Percentiles rank a stretch among this genome's conserved stretches.
phyloP scores from a whole-genome alignment of 371 early-diverging fungal genomes.

The Mortierella sp. region DNA sequence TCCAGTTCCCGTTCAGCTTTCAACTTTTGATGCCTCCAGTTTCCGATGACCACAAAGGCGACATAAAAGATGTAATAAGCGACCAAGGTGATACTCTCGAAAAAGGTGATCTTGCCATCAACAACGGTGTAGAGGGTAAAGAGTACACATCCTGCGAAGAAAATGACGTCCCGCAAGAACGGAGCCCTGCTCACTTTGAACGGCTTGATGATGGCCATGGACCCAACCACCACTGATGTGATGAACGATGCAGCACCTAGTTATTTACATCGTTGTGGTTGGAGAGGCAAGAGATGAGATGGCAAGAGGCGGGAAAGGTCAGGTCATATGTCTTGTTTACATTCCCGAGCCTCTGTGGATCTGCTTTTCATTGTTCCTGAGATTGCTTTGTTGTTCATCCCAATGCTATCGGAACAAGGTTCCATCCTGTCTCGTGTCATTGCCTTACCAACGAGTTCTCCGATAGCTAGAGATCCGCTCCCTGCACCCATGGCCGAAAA shows the following conservation, averaged over 20 bases:
- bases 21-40: conserved; percentile 64
- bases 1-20: conserved; percentile 40
- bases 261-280: neutral
- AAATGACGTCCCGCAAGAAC: conserved; percentile 81
- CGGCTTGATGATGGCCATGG: conserved; percentile 81
- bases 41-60: conserved; percentile 69
- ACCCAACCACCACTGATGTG: conserved; percentile 82
- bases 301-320: too few species aligned
- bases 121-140: conserved; percentile 70
- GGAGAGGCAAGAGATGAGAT: neutral
- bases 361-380: neutral
- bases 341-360: neutral
- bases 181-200: conserved; percentile 76
- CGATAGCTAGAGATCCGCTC: conserved; percentile 83
- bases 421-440: neutral
- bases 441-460: conserved; percentile 79
- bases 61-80: conserved; percentile 74
- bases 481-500: conserved; percentile 83
- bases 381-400: neutral
- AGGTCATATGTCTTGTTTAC: neutral
- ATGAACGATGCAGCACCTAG: conserved; percentile 81
- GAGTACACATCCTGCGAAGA: conserved; percentile 78
- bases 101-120: conserved; percentile 75
- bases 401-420: neutral
- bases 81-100: conserved; percentile 71